Evolutionary conservation across 768 basidiomycete species (phyloP), one percentile per base, ranked within the genome.

Genomic region (Imleria badia): DNA sequence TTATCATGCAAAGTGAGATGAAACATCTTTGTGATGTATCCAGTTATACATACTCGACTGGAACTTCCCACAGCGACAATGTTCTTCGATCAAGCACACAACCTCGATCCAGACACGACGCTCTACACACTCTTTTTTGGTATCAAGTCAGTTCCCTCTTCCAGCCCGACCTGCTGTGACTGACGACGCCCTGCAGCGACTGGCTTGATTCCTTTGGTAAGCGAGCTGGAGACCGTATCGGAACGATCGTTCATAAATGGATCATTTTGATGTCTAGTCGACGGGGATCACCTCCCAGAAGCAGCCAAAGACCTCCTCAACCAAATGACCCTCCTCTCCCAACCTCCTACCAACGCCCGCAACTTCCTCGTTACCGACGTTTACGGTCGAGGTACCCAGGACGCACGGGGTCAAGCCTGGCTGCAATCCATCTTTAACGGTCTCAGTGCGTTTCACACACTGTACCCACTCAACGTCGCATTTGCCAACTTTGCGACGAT

Each of bases 101-200:
- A 68, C 0, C 66, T 82, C 7, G 71, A 81, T 56, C 74, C 81
- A 0, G 63, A 68, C 2, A 78, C 77, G 2, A 81, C 81, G 3
- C 66, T 83, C 8, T 83, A 81, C 49, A 73, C 74, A 2, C 60
- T 79, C 10, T 83, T 83, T 62, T 81, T 82, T 54, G 81, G 81
- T 12, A 83, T 81, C 51, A 82, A 81, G 79, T 80, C 51, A 49
- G 77, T 17, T 14, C 17, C 12, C n/a, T 26, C 41, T 20, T 31
- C 5, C 35, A 48, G 5, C 30, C 10, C 40, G n/a, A 40, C 6
- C 6, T 9, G 8, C 29, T 1, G 33, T 50, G 45, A 48, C 55
- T 63, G 36, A 63, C 45, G 3, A 26, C 11, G 5, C 31, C 26
- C 26, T 19, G 30, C 54, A 80, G 79, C 51, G 78, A 81, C 53